A percentile compares a stretch with the other conserved stretches of the same genome.
phyloP scores from a whole-genome alignment of 352 stramenopile species.

The Globisporangium uncinulatum region DNA sequence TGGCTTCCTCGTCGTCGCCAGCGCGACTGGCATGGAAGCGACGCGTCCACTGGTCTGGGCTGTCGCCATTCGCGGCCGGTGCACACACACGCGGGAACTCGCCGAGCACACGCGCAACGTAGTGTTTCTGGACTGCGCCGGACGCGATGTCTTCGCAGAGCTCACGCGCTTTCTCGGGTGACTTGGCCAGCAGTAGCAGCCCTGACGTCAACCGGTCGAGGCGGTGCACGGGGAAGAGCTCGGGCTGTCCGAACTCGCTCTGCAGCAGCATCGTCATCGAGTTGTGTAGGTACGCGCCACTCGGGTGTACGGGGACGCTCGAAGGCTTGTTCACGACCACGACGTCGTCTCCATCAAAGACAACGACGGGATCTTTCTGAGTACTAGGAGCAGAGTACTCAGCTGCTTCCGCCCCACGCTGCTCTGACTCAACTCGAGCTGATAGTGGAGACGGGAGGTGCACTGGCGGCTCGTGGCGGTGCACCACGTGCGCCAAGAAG shows the following conservation, averaged over 20 bases:
- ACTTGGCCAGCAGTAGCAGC: constrained; percentile 52
- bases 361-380: constrained; percentile 20
- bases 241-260: constrained; percentile 18
- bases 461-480: constrained; percentile 92
- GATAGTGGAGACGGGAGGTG: constrained; percentile 19
- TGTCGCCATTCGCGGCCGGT: neutral
- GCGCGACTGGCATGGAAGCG: neutral
- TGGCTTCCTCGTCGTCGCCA: neutral
- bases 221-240: constrained; percentile 86
- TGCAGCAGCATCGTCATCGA: constrained; percentile 64
- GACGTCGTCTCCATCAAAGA: constrained; percentile 40
- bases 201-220: constrained; percentile 92
- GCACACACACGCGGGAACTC: constrained; percentile 22
- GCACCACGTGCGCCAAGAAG: constrained; percentile 85
- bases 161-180: constrained; percentile 26
- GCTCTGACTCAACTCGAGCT: neutral
- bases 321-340: constrained; percentile 81
- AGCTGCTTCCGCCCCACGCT: neutral
- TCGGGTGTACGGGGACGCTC: constrained; percentile 89
- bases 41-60: too few relatives aligned
- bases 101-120: constrained; percentile 41
- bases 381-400: neutral
- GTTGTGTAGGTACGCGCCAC: constrained; percentile 89
- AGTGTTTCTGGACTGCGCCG: constrained; percentile 43
- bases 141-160: constrained; percentile 33